Base-by-base conservation (phyloP, 1,139 yeast species). In the Saccharomyces hybrid region DNA sequence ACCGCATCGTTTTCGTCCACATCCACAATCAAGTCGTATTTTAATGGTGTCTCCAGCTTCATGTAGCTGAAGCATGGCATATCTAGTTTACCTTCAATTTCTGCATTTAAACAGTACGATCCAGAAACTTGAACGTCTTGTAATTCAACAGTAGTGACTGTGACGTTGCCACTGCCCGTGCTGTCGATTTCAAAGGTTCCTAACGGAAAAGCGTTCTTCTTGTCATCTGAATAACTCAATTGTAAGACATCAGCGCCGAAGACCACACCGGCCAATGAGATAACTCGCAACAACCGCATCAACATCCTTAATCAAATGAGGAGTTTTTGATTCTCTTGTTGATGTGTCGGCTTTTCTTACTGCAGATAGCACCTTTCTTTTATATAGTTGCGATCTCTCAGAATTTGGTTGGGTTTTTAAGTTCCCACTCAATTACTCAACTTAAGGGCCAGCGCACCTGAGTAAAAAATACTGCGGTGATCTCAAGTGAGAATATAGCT, bases 1-100 rank as follows among this genome's bases (percentile, higher is more conserved):
- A 53, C 49, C 28, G 54, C 42, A 16, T 51, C 47, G 9, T 57
- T 53, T 47, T 52, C 58, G 27, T 55, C 53, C 8, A 60, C 54
- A 6, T 58, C 60, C n/a, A 58, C 28, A 2, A 26, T 49, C 50
- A 42, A 23, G 14, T 55, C 14, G 42, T 47, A 47, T 8, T 11
- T 42, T 47, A 31, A 29, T 31, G 50, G 50, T 3, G 47, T 16
- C 16, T 29, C 31, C 2, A 51, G 46, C 7, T 31, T 27, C 44
- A 47, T n/a, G 47, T 51, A 51, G n/a, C 42, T 25, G 31, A 51
- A 51, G 38, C 53, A 51, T 20, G 49, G 49, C 47, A 42, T 14
- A 46, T 46, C 16, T 34, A 29, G 38, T 28, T 28, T 14, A 14
- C 28, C 25, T 16, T 20, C 26, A 14, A 31, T 20, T n/a, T 32